phyloP scores from a whole-genome alignment of 257 asterid genomes.

The Fraxinus quadrangulata region DNA sequence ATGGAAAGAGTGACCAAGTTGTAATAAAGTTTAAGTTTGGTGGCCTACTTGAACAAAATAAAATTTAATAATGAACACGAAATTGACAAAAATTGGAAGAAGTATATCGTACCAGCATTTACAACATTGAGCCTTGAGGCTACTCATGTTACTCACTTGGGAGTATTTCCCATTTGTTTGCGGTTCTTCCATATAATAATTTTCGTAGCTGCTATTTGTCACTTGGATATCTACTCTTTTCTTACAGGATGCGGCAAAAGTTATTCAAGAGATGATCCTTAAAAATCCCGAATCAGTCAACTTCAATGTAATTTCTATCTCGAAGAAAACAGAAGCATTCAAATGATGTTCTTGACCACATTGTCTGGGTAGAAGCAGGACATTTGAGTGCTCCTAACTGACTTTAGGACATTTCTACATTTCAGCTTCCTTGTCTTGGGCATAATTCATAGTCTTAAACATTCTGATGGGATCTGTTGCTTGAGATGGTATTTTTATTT shows the following conservation, averaged over 20 bases:
- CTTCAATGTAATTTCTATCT: conserved; percentile 76
- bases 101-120: too few relatives aligned
- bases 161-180: not conserved
- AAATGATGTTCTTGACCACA: conserved; percentile 3
- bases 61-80: not conserved
- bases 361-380: not conserved
- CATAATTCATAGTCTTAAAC: not conserved
- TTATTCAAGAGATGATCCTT: conserved; percentile 61
- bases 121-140: not conserved
- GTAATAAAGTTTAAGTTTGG: not conserved
- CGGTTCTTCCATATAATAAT: not conserved
- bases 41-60: not conserved
- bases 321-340: conserved; percentile 47
- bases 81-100: not conserved
- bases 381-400: not conserved
- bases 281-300: conserved; percentile 72
- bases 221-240: not conserved
- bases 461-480: not conserved
- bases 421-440: not conserved
- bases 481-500: not conserved
- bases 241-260: conserved; percentile 74
- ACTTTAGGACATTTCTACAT: not conserved
- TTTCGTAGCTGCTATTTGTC: not conserved
- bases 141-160: not conserved
- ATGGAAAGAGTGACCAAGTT: not conserved